phyloP scores from a whole-genome alignment of 768 basidiomycete species.

The Tylopilus plumbeoviolaceoides region DNA sequence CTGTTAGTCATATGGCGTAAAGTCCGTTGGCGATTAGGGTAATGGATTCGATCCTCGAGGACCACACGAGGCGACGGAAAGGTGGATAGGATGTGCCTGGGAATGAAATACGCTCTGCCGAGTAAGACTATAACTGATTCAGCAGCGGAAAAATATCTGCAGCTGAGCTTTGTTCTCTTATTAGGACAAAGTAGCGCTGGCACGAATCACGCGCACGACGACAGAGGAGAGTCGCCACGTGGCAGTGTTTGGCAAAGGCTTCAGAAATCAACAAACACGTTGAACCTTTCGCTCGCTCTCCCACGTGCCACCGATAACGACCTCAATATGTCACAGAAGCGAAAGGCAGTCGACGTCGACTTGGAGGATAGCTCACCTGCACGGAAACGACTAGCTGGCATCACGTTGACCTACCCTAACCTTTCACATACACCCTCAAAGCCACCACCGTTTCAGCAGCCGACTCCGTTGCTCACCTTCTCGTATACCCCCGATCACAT shows the following conservation, averaged over 20 bases:
- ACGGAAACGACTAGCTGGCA: not conserved
- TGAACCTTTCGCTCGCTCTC: not conserved
- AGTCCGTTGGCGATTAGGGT: conserved; percentile 7
- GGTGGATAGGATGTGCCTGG: conserved; percentile 2
- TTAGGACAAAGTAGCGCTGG: not conserved
- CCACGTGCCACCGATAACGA: not conserved
- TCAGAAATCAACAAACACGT: conserved; percentile 17
- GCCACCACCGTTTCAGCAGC: conserved; percentile 59
- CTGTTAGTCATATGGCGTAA: conserved; percentile 16
- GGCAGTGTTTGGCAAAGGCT: conserved; percentile 24
- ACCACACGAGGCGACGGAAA: conserved; percentile 16
- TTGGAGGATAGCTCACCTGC: conserved; percentile 3
- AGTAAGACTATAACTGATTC: not conserved
- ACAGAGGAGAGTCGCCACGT: conserved; percentile 2
- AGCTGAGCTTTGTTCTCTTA: not conserved
- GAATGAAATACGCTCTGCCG: not conserved
- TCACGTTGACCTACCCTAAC: conserved; percentile 20
- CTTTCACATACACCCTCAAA: conserved; percentile 20
- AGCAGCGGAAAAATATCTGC: not conserved
- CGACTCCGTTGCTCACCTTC: conserved; percentile 64
- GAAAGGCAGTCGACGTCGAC: conserved; percentile 20
- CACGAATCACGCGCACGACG: not conserved
- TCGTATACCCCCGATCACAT: conserved; percentile 58
- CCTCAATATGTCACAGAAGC: conserved; percentile 28
- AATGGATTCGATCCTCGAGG: conserved; percentile 23